A percentile compares a stretch with the other conserved stretches of the same genome.
These are phyloP conservation scores for Theobroma cacao DNA, from an alignment of 345 rosid genomes.

Conservation along the genomic window DNA sequence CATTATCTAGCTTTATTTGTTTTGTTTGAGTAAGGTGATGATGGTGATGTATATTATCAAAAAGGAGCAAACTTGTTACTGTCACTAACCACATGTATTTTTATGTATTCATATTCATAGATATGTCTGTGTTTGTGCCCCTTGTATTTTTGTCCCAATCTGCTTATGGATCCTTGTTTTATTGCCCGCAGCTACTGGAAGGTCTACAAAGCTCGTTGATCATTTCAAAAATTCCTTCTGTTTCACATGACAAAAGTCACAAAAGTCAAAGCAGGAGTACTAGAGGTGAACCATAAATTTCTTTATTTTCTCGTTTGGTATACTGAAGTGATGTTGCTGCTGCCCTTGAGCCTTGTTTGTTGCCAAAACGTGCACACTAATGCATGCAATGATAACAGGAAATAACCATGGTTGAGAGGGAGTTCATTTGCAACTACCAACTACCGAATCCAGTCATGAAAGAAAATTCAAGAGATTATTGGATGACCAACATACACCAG, in stretches of 20 bases:
- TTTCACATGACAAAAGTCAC: conserved; percentile 63
- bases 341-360: background rate
- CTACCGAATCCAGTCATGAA: conserved; percentile 8
- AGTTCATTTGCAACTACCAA: conserved; percentile 12
- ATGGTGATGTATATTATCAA: background rate
- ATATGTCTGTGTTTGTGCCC: background rate
- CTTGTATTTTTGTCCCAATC: background rate
- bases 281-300: conserved; percentile 36
- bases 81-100: background rate
- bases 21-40: background rate
- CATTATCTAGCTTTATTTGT: background rate
- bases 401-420: conserved; percentile 41
- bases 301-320: background rate
- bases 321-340: background rate
- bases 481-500: conserved; percentile 19
- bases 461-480: conserved; percentile 10
- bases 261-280: conserved; percentile 48
- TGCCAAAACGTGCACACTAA: background rate
- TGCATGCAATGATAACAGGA: conserved; percentile 42
- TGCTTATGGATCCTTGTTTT: background rate
- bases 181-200: conserved; percentile 70
- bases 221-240: conserved; percentile 73
- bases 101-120: background rate
- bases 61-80: background rate
- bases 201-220: conserved; percentile 90